Evolutionary conservation across 1,284 basidiomycete genomes (phyloP).

Genomic region (Ustilago loliicola): DNA sequence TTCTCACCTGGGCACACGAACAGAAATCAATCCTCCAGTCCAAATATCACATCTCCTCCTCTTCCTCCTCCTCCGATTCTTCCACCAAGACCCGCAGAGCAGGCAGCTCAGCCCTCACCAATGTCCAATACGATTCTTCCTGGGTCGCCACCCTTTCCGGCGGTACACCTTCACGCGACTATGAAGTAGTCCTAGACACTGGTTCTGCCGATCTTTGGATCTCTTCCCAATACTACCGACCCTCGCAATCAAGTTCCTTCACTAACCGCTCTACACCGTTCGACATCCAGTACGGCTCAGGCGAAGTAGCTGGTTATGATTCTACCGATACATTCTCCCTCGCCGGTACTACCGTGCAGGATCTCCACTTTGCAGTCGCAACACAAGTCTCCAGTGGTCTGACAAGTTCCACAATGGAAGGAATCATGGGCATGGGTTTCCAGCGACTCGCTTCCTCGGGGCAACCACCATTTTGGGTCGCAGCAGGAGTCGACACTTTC

Average conservation of each 20-base stretch:
- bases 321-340: slow-evolving; percentile 44
- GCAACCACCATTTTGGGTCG: slow-evolving; percentile 52
- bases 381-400: slow-evolving; percentile 36
- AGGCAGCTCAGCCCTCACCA: slow-evolving; percentile 34
- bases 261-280: slow-evolving; percentile 40
- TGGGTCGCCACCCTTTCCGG: slow-evolving; percentile 51
- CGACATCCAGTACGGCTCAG: slow-evolving; percentile 51
- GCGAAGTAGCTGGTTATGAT: slow-evolving; percentile 47
- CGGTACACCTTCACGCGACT: slow-evolving; percentile 42
- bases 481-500: slow-evolving; percentile 44
- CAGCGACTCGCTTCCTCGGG: slow-evolving; percentile 33
- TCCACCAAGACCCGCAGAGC: slow-evolving; percentile 19
- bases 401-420: slow-evolving; percentile 34
- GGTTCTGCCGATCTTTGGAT: slow-evolving; percentile 60
- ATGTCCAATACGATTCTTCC: slow-evolving; percentile 55
- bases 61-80: background rate
- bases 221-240: slow-evolving; percentile 26
- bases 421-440: slow-evolving; percentile 64
- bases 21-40: slow-evolving; percentile 52
- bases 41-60: slow-evolving; percentile 49
- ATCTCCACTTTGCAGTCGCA: slow-evolving; percentile 61
- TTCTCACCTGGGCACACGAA: slow-evolving; percentile 52
- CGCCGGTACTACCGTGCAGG: slow-evolving; percentile 37
- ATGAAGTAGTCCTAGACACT: slow-evolving; percentile 59
- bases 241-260: slow-evolving; percentile 38